phyloP scores from a whole-genome alignment of 371 early-diverging fungal species.

The Nematocida major region DNA sequence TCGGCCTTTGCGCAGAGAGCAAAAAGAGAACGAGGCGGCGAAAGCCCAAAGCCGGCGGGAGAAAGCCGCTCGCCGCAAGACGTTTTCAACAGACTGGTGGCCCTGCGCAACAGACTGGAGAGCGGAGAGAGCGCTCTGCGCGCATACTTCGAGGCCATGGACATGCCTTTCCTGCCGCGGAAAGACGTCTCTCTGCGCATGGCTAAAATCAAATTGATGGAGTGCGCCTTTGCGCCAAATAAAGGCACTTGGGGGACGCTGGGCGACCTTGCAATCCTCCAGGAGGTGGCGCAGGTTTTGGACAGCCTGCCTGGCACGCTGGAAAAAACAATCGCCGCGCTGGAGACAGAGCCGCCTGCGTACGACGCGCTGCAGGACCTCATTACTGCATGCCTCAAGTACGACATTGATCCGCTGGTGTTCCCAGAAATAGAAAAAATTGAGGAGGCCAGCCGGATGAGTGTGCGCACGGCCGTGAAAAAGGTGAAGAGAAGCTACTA shows the following conservation, averaged over 20 bases:
- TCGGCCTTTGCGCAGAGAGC: neutral
- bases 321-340: constrained; percentile 6
- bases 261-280: neutral
- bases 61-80: neutral
- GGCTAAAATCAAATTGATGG: constrained; percentile 24
- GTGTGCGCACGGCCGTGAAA: neutral
- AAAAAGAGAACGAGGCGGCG: neutral
- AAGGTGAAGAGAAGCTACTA: constrained; percentile 9
- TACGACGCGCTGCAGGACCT: constrained; percentile 3
- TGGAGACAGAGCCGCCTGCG: constrained; percentile 32
- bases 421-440: constrained; percentile 46
- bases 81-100: neutral
- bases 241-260: neutral
- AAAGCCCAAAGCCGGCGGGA: neutral
- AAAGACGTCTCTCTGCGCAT: constrained; percentile 30
- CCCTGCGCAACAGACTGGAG: constrained; percentile 4
- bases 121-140: neutral
- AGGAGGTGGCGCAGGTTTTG: neutral
- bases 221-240: neutral
- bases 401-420: constrained; percentile 33
- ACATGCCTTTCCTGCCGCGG: constrained; percentile 15
- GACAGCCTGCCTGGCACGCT: constrained; percentile 14
- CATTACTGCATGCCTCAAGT: neutral
- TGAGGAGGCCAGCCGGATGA: neutral
- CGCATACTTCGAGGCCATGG: constrained; percentile 48